Percentiles rank a stretch among this genome's conserved stretches.
Evolutionary conservation across 2,329 filamentous ascomycete genomes (phyloP).

Genomic region (Alternaria triticina): DNA sequence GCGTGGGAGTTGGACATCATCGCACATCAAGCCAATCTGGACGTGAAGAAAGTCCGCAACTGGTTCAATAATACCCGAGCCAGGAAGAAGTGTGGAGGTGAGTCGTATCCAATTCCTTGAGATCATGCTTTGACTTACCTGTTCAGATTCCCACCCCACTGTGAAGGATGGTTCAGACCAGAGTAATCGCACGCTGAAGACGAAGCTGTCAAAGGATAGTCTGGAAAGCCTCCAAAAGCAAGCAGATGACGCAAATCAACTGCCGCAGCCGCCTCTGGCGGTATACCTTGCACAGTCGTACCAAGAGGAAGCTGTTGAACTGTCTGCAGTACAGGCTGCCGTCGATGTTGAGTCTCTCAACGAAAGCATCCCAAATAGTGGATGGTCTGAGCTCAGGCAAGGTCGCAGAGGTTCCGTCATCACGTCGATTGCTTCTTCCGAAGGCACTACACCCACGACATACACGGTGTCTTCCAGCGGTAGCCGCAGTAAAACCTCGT

Average conservation of each 20-base stretch:
- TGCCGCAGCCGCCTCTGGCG: constrained; percentile 41
- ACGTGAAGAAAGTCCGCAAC: constrained; percentile 43
- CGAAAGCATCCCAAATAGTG: constrained; percentile 29
- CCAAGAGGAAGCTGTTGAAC: constrained; percentile 38
- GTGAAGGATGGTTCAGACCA: constrained; percentile 6
- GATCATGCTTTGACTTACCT: constrained; percentile 2
- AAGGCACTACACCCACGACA: constrained; percentile 40
- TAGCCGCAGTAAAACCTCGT: constrained; percentile 43
- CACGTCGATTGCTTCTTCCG: constrained; percentile 40
- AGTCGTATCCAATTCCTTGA: not conserved
- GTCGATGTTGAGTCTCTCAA: constrained; percentile 31
- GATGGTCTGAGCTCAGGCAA: constrained; percentile 30
- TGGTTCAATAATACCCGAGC: constrained; percentile 48
- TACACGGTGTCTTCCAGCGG: constrained; percentile 42
- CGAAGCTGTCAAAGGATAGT: constrained; percentile 39
- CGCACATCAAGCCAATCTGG: constrained; percentile 45
- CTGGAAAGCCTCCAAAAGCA: constrained; percentile 38
- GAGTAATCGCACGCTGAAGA: constrained; percentile 17
- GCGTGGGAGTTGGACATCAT: constrained; percentile 47
- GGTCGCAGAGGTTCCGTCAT: constrained; percentile 37
- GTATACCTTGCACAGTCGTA: constrained; percentile 46
- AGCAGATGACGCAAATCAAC: constrained; percentile 19
- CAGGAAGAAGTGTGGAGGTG: constrained; percentile 39
- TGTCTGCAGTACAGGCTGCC: constrained; percentile 40
- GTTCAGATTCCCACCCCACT: constrained; percentile 10